phyloP scores from a whole-genome alignment of 306 rosid species.

The Amphicarpaea edgeworthii region DNA sequence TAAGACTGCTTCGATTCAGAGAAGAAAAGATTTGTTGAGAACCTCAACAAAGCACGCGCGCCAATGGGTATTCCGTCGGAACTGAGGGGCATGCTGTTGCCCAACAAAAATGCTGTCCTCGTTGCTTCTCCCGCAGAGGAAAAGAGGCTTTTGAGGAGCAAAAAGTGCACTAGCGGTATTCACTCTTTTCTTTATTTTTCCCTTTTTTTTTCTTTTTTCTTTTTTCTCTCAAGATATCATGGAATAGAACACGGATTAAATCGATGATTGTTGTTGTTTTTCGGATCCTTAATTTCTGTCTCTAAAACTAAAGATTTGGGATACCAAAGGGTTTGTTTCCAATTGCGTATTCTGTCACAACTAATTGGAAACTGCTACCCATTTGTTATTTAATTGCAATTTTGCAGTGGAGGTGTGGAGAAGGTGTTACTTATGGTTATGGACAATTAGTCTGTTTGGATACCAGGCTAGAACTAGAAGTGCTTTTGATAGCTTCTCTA shows the following conservation, averaged over 20 bases:
- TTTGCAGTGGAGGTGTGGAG: no score
- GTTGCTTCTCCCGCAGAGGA: slow-evolving; percentile 84
- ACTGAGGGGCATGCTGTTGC: slow-evolving; percentile 60
- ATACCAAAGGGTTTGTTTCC: not conserved
- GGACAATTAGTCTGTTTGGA: no score
- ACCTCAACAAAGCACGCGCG: no score
- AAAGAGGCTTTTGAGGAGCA: slow-evolving; percentile 55
- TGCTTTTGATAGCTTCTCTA: no score
- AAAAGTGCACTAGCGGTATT: slow-evolving; percentile 56
- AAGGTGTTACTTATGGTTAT: no score
- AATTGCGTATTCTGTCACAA: no score
- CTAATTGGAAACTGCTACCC: no score
- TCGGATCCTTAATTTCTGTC: not conserved
- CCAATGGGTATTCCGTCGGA: slow-evolving; percentile 82
- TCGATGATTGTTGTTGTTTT: not conserved
- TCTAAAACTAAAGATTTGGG: slow-evolving; percentile 5
- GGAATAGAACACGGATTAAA: no score
- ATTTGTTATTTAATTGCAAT: no score
- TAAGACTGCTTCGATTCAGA: not conserved
- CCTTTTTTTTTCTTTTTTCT: not conserved
- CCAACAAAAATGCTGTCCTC: slow-evolving; percentile 47
- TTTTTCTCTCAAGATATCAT: no score
- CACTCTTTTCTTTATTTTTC: not conserved
- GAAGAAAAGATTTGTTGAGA: not conserved
- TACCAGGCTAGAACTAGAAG: no score